phyloP scores from a whole-genome alignment of 257 asterid genomes.

The Orobanche coerulescens region DNA sequence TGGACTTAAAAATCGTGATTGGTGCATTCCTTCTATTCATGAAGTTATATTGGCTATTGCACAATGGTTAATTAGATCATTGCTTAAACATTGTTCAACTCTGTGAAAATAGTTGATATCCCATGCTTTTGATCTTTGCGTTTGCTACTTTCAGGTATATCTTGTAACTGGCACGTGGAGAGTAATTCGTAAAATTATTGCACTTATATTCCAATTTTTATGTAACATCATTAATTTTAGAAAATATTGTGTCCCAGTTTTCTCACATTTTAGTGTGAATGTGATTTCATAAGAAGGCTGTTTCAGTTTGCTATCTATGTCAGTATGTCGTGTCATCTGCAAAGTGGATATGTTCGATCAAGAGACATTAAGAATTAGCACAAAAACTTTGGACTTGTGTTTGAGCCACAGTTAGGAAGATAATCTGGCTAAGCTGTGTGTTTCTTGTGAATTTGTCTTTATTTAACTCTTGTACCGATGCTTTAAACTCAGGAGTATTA shows the following conservation, averaged over 20 bases:
- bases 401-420: background rate
- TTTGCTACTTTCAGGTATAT: background rate
- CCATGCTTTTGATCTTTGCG: background rate
- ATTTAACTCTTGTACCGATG: background rate
- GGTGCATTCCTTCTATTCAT: conserved; percentile 1
- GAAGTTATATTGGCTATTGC: conserved; percentile 5
- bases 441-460: background rate
- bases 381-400: background rate
- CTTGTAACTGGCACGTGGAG: background rate
- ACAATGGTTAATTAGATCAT: conserved; percentile 3
- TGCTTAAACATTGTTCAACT: conserved; percentile 6
- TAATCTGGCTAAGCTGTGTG: background rate
- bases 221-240: background rate
- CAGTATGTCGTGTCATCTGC: background rate
- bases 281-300: conserved; percentile 3
- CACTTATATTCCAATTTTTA: background rate
- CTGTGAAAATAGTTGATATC: background rate
- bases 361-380: conserved; percentile 1
- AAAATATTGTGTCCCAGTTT: background rate
- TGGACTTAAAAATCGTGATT: background rate
- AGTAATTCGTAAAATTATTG: background rate
- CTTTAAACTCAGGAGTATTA: conserved; percentile 3
- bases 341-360: background rate
- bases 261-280: background rate
- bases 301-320: background rate